Base-by-base conservation (phyloP, 176 grass and related monocot species). In the Hordeum marinum region DNA sequence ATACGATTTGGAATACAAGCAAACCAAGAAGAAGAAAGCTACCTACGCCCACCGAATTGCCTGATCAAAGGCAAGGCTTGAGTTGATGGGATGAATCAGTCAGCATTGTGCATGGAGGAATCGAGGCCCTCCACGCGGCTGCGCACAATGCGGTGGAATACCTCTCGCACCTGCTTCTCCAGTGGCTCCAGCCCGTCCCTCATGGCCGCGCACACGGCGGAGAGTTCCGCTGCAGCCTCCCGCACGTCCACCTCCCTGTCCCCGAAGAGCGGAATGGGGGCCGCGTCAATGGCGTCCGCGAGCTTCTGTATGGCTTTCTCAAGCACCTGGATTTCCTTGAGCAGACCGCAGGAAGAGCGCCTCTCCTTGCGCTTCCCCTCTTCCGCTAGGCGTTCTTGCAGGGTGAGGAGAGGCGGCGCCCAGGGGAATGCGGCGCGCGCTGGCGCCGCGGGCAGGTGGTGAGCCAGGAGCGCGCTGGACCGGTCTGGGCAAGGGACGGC, bases 401-500 rank as follows among this genome's bases (percentile, higher is more conserved):
- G 90, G 12, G 97, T 72, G 43, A 92, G 84, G 39, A 99, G 89
- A 0, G 91, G 90, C 8, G 97, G 63, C 8, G 94, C 90, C 97
- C 97, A 99, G 10, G 68, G 57, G 90, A 94, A 96, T 9, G 87
- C 82, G 3, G 67, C 77, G 52, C 91, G 86, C 17, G 92, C 90
- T 8, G 90, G 94, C 46, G 88, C 72, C 61, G 84, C 86, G 21
- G 91, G 87, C 27, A 87, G 85, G 77, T 87, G 85, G 65, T 90
- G 88, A 15, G 70, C 82, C 34, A 92, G 93, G 11, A 99, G 92
- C 41, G 90, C 87, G 40, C 72, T 60, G 43, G 84, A 85, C 14
- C 97, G 92, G 88, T 99, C 97, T 21, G 91, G 97, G 88, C 94
- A 96, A 29, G 97, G 97, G 60, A 99, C 78, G 8, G 97, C 94